Conservation (phyloP, 2,329 filamentous ascomycete genomes). For the Trichoderma sp. region DNA sequence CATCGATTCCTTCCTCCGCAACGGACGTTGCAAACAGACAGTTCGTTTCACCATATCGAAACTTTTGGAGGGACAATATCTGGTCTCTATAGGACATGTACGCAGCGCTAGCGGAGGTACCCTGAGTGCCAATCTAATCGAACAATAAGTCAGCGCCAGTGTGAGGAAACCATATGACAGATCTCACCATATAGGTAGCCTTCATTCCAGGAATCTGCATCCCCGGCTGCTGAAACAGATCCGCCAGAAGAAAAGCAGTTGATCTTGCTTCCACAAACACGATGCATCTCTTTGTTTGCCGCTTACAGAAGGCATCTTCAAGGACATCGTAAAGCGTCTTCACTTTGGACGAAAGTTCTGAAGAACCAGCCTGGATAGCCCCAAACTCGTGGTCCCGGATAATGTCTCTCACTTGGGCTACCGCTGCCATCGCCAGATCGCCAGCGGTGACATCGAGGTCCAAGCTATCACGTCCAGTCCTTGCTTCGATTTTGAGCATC, state of each 20-base stretch:
- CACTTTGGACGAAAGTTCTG: slow-evolving; percentile 70
- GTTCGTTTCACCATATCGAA: slow-evolving; percentile 57
- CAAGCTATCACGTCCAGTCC: slow-evolving; percentile 41
- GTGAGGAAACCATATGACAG: background rate
- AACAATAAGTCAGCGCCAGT: background rate
- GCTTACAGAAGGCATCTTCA: slow-evolving; percentile 59
- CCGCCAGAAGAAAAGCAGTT: slow-evolving; percentile 69
- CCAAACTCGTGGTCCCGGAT: slow-evolving; percentile 51
- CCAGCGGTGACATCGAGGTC: slow-evolving; percentile 21
- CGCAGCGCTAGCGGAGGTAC: slow-evolving; percentile 46
- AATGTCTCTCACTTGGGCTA: slow-evolving; percentile 57
- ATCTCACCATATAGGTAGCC: slow-evolving; percentile 59
- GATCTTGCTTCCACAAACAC: slow-evolving; percentile 80
- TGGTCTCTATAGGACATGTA: slow-evolving; percentile 71
- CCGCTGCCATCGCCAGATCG: slow-evolving; percentile 51
- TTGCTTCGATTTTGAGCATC: slow-evolving; percentile 57
- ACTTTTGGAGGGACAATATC: slow-evolving; percentile 65
- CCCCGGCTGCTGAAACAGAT: slow-evolving; percentile 57
- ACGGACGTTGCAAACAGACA: slow-evolving; percentile 66
- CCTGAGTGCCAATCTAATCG: slow-evolving; percentile 32
- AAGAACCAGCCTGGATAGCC: slow-evolving; percentile 25
- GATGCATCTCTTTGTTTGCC: slow-evolving; percentile 60
- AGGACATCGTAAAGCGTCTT: slow-evolving; percentile 59
- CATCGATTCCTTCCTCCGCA: slow-evolving; percentile 65
- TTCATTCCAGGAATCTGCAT: slow-evolving; percentile 58